phyloP scores from a whole-genome alignment of 257 asterid species.

The Voacanga thouarsii region DNA sequence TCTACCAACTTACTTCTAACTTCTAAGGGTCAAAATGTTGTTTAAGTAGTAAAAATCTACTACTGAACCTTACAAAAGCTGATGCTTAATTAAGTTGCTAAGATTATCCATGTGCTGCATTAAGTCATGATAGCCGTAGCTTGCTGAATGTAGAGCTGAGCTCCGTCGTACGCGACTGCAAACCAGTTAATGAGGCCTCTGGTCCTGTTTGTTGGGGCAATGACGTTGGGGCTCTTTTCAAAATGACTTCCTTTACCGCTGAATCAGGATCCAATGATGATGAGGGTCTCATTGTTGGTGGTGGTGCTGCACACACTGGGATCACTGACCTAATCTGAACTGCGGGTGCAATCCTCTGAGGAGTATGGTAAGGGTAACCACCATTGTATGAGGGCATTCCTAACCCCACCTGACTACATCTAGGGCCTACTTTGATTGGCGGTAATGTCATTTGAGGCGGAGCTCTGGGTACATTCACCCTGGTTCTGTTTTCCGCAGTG shows the following conservation, averaged over 20 bases:
- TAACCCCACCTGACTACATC: not conserved
- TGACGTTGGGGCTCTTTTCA: conserved; percentile 17
- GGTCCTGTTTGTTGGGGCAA: conserved; percentile 8
- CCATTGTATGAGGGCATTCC: conserved; percentile 10
- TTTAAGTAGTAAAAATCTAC: not conserved
- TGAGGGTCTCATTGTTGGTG: conserved; percentile 10
- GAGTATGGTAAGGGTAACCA: conserved; percentile 13
- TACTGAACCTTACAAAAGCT: not conserved
- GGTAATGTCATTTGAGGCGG: not conserved
- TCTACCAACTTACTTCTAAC: not conserved
- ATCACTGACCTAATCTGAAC: conserved; percentile 56
- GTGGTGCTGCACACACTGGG: conserved; percentile 58
- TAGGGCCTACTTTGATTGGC: not conserved
- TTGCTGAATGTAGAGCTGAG: conserved; percentile 29
- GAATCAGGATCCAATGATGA: not conserved
- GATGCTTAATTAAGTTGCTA: no score
- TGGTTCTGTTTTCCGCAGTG: not conserved
- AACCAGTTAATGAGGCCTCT: not conserved
- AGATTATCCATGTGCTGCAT: not conserved
- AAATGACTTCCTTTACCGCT: not conserved
- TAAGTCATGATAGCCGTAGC: conserved; percentile 27
- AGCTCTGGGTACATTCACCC: not conserved
- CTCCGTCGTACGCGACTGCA: conserved; percentile 10
- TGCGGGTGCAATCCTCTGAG: conserved; percentile 45
- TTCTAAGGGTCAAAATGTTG: not conserved